phyloP scores from a whole-genome alignment of 179 eudicot genomes.

The Gypsophila paniculata region DNA sequence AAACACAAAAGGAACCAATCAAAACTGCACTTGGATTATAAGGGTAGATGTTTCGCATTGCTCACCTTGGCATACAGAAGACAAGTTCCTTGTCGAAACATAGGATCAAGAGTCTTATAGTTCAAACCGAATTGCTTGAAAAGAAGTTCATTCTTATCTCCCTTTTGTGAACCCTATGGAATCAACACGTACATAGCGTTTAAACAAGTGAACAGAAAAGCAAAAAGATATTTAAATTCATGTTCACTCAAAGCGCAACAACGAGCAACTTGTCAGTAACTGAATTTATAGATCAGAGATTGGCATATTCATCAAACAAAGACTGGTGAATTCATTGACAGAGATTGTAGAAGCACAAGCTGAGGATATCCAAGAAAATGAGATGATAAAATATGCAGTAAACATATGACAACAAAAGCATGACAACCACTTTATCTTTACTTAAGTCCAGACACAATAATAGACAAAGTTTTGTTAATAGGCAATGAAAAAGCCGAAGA shows the following conservation, averaged over 20 bases:
- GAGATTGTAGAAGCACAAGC: not conserved
- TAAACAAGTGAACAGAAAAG: slow-evolving; percentile 1
- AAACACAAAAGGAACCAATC: not conserved
- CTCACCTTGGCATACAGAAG: slow-evolving; percentile 56
- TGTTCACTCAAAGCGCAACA: not conserved
- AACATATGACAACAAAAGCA: not conserved
- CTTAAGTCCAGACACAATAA: not conserved
- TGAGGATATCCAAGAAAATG: not conserved
- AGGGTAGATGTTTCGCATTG: slow-evolving; percentile 14
- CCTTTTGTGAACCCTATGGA: slow-evolving; percentile 60
- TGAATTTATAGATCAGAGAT: slow-evolving; percentile 5
- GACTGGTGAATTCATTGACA: too few relatives aligned
- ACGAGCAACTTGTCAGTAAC: not conserved
- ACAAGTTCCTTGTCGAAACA: slow-evolving; percentile 85
- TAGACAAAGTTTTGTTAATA: not conserved
- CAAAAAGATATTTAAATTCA: not conserved
- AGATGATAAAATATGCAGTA: not conserved
- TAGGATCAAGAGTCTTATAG: slow-evolving; percentile 56
- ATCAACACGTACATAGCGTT: slow-evolving; percentile 7
- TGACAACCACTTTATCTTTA: not conserved
- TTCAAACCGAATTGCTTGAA: slow-evolving; percentile 64
- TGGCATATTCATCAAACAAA: not conserved
- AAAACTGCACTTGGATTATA: not conserved
- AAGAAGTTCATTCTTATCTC: slow-evolving; percentile 67
- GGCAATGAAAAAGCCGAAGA: not conserved